Evolutionary conservation across 2,329 filamentous ascomycete genomes (phyloP).

Genomic region (Penicillium rolfsii): DNA sequence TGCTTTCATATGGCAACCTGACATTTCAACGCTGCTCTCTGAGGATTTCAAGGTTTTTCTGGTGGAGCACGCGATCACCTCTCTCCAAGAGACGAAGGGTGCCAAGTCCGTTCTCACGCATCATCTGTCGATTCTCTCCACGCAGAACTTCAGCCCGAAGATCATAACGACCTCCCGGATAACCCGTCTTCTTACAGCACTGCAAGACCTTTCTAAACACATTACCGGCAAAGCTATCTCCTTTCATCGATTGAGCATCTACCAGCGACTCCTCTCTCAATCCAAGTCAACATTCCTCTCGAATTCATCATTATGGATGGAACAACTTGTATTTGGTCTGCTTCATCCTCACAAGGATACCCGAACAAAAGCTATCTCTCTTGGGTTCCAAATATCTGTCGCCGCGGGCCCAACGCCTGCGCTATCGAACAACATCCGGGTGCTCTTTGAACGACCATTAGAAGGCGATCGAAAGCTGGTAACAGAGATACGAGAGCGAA

Average conservation of each 20-base stretch:
- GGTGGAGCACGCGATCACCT: conserved; percentile 76
- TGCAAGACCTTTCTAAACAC: conserved; percentile 73
- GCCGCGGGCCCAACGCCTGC: conserved; percentile 69
- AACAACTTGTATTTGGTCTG: conserved; percentile 80
- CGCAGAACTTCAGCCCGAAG: conserved; percentile 75
- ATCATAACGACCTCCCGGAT: conserved; percentile 74
- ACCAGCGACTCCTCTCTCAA: conserved; percentile 75
- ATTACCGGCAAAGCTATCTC: conserved; percentile 80
- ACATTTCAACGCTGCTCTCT: conserved; percentile 70
- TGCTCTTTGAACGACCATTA: conserved; percentile 54
- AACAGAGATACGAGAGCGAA: conserved; percentile 67
- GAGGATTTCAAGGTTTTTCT: conserved; percentile 80
- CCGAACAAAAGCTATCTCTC: conserved; percentile 70
- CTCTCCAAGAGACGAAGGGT: conserved; percentile 67
- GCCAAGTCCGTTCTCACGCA: conserved; percentile 79
- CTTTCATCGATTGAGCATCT: conserved; percentile 75
- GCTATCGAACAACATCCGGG: conserved; percentile 65
- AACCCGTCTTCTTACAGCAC: conserved; percentile 68
- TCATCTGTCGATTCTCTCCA: conserved; percentile 77
- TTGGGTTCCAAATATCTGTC: conserved; percentile 72
- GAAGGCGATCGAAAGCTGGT: conserved; percentile 66
- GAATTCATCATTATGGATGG: conserved; percentile 74
- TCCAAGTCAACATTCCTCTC: conserved; percentile 69
- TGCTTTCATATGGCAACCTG: conserved; percentile 73
- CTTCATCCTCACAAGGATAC: conserved; percentile 78